Evolutionary conservation across 2,329 filamentous ascomycete genomes (phyloP).

Genomic region (Erysiphe pulchra): DNA sequence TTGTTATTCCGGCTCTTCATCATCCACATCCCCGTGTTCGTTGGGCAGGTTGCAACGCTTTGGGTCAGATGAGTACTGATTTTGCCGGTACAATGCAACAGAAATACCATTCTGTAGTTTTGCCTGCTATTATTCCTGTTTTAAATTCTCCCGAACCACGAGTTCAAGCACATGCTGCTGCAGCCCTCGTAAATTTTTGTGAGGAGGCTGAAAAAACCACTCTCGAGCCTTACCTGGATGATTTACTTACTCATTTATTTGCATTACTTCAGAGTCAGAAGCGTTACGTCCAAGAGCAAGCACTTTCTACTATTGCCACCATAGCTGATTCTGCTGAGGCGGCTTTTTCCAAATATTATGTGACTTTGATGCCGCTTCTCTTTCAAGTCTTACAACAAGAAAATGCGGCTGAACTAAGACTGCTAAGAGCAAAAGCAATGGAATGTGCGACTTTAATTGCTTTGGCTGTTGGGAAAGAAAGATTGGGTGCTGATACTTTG

Average conservation of each 20-base stretch:
- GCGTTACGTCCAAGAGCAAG: conserved; percentile 92
- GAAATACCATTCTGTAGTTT: conserved; percentile 69
- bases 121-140: conserved; percentile 80
- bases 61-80: conserved; percentile 99
- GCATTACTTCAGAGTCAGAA: conserved; percentile 74
- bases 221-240: conserved; percentile 78
- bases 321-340: conserved; percentile 96
- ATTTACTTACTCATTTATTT: conserved; percentile 64
- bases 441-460: conserved; percentile 94
- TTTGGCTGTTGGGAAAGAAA: conserved; percentile 78
- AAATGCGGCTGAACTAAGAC: conserved; percentile 75
- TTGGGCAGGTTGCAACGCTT: conserved; percentile 91
- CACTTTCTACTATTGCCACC: conserved; percentile 88
- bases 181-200: conserved; percentile 96
- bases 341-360: conserved; percentile 86
- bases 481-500: conserved; percentile 68
- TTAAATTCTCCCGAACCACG: conserved; percentile 73
- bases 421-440: conserved; percentile 93
- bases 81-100: conserved; percentile 96
- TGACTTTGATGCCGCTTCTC: conserved; percentile 80
- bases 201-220: conserved; percentile 88
- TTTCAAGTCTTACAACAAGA: conserved; percentile 75
- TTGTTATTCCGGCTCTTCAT: conserved; percentile 77
- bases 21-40: conserved; percentile 83
- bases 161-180: conserved; percentile 89